These are phyloP conservation scores for Cryptococcus maquisensis DNA, from an alignment of 1,284 basidiomycete genomes.

Conservation along the genomic window DNA sequence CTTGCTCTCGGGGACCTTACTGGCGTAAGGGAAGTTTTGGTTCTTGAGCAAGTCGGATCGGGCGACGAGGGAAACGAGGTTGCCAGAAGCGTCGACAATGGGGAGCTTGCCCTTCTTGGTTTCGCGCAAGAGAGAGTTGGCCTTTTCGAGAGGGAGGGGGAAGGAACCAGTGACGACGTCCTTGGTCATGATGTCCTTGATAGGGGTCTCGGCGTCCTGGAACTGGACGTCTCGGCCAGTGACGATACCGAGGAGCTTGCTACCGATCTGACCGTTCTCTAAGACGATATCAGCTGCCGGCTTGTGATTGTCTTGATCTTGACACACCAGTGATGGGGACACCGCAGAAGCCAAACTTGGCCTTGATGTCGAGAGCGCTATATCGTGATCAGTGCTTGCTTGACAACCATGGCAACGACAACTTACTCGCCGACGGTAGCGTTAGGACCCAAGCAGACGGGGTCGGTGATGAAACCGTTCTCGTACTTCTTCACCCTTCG, in stretches of 20 bases:
- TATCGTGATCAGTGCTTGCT: slow-evolving; percentile 2
- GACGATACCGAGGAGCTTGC: slow-evolving; percentile 93
- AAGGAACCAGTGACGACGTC: slow-evolving; percentile 73
- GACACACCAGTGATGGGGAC: slow-evolving; percentile 85
- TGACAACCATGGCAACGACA: background rate
- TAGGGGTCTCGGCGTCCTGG: slow-evolving; percentile 62
- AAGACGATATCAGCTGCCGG: background rate
- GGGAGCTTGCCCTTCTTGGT: slow-evolving; percentile 98
- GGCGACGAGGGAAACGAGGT: slow-evolving; percentile 80
- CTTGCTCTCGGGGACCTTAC: slow-evolving; percentile 86
- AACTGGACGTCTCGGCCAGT: slow-evolving; percentile 97
- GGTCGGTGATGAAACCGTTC: slow-evolving; percentile 97
- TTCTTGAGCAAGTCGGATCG: slow-evolving; percentile 98
- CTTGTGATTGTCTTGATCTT: background rate
- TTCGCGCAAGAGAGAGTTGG: slow-evolving; percentile 90
- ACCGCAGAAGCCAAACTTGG: slow-evolving; percentile 87
- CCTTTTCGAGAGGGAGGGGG: slow-evolving; percentile 84
- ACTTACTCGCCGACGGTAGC: slow-evolving; percentile 70
- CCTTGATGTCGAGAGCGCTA: slow-evolving; percentile 84
- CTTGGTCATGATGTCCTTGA: slow-evolving; percentile 88
- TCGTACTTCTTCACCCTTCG: slow-evolving; percentile 96
- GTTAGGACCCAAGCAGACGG: slow-evolving; percentile 75
- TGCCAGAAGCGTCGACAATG: slow-evolving; percentile 70
- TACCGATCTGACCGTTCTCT: slow-evolving; percentile 84
- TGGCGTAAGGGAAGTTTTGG: slow-evolving; percentile 92